A percentile compares a stretch with the other conserved stretches of the same genome.
Evolutionary conservation across 306 rosid species (phyloP).

Genomic region (Herpetospermum pedunculosum): DNA sequence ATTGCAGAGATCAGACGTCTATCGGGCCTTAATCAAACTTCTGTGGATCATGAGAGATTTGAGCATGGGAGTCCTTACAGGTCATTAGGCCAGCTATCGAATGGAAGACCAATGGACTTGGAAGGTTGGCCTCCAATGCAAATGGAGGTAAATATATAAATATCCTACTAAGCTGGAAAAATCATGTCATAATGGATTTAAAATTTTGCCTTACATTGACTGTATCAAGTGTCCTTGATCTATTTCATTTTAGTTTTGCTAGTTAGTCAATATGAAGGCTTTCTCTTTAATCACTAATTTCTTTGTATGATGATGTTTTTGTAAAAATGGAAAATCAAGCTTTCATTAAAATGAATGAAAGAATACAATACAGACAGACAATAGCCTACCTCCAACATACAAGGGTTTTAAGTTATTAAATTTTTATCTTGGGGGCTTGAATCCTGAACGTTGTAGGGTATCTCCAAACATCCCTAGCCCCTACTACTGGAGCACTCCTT

Average conservation of each 20-base stretch:
- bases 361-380: not conserved
- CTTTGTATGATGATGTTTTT: not conserved
- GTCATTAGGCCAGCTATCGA: conserved; percentile 41
- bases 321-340: not conserved
- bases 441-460: not conserved
- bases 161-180: not conserved
- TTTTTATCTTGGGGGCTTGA: not conserved
- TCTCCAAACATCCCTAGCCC: not conserved
- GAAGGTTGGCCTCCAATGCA: conserved; percentile 67
- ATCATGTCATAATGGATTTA: not conserved
- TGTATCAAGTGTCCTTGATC: not conserved
- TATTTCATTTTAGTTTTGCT: not conserved
- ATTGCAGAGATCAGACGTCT: conserved; percentile 64
- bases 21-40: conserved; percentile 42
- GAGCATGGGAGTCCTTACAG: conserved; percentile 62
- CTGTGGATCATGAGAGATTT: conserved; percentile 53
- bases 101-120: conserved; percentile 53
- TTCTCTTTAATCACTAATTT: not conserved
- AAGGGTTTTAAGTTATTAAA: not conserved
- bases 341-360: not conserved
- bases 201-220: not conserved
- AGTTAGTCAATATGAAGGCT: not conserved
- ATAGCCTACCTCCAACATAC: not conserved
- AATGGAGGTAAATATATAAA: conserved; percentile 38
- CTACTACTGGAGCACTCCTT: not conserved